Evolutionary conservation across 441 rosid genomes (phyloP).

Genomic region (Biscutella laevigata): DNA sequence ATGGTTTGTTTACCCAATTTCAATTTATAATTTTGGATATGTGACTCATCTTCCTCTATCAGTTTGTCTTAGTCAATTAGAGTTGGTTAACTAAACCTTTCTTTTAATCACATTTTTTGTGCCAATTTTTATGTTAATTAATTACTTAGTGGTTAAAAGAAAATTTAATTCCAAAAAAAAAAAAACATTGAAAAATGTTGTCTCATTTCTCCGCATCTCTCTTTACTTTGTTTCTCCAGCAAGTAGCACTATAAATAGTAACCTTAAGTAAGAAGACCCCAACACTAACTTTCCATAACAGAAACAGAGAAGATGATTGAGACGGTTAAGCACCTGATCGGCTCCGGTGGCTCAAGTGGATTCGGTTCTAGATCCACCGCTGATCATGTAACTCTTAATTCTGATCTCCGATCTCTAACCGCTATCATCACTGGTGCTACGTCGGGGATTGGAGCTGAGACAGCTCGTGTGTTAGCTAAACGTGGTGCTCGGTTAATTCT

Average conservation of each 20-base stretch:
- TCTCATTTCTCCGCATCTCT: slow-evolving; percentile 14
- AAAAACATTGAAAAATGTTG: slow-evolving; percentile 5
- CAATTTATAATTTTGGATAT: slow-evolving; percentile 1
- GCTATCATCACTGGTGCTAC: slow-evolving; percentile 93
- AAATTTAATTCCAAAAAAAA: no score
- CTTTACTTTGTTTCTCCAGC: slow-evolving; percentile 11
- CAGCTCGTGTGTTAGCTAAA: slow-evolving; percentile 73
- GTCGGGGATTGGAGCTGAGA: slow-evolving; percentile 93
- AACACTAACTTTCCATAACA: slow-evolving; percentile 3
- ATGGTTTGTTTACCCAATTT: slow-evolving; percentile 18
- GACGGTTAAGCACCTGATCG: slow-evolving; percentile 62
- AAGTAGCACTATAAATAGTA: slow-evolving; percentile 25
- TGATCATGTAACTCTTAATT: slow-evolving; percentile 46
- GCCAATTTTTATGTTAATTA: no score
- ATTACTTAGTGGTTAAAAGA: no score
- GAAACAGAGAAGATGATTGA: slow-evolving; percentile 39
- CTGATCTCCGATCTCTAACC: slow-evolving; percentile 52
- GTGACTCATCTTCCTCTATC: slow-evolving; percentile 26
- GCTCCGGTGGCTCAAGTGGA: slow-evolving; percentile 65
- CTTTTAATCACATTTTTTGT: background rate
- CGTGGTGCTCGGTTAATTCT: slow-evolving; percentile 67
- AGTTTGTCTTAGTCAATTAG: slow-evolving; percentile 20
- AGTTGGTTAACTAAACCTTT: slow-evolving; percentile 31
- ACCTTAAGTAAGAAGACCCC: background rate
- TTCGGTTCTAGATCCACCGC: slow-evolving; percentile 83